Conservation (phyloP, 169 alveolate species). For the Perkinsus chesapeaki region DNA sequence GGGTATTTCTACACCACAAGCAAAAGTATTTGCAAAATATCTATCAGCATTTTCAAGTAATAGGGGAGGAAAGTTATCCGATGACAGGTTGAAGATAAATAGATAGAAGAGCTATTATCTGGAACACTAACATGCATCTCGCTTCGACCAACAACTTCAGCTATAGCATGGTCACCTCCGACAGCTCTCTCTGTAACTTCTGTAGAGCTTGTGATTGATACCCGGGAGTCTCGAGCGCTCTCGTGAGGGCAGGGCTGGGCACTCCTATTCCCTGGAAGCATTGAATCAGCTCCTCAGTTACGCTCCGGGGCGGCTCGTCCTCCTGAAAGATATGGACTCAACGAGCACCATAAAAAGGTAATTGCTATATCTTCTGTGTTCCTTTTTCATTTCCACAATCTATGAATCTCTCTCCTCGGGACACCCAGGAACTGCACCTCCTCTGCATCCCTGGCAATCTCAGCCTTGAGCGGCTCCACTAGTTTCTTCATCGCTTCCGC, state of each 20-base stretch:
- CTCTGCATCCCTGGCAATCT: neutral
- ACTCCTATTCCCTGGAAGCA: neutral
- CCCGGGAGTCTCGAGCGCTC: neutral
- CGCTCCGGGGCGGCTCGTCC: neutral
- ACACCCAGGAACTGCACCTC: no score
- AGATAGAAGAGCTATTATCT: no score
- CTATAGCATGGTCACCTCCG: neutral
- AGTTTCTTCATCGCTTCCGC: neutral
- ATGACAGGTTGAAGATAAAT: neutral
- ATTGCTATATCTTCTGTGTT: no score
- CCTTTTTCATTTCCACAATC: no score
- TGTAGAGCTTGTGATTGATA: neutral
- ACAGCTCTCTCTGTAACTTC: neutral
- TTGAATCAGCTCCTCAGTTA: neutral
- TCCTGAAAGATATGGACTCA: neutral
- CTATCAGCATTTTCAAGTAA: no score
- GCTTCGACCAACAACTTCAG: neutral
- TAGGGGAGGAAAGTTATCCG: no score
- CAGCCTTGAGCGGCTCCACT: neutral
- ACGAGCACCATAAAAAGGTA: neutral
- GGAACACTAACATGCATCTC: neutral
- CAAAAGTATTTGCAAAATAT: no score
- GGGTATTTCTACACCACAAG: no score
- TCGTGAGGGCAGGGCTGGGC: neutral
- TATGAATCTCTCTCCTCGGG: no score